A percentile compares a stretch with the other conserved stretches of the same genome.
phyloP scores from a whole-genome alignment of 2,329 filamentous ascomycete genomes.

The Xylaria sp. region DNA sequence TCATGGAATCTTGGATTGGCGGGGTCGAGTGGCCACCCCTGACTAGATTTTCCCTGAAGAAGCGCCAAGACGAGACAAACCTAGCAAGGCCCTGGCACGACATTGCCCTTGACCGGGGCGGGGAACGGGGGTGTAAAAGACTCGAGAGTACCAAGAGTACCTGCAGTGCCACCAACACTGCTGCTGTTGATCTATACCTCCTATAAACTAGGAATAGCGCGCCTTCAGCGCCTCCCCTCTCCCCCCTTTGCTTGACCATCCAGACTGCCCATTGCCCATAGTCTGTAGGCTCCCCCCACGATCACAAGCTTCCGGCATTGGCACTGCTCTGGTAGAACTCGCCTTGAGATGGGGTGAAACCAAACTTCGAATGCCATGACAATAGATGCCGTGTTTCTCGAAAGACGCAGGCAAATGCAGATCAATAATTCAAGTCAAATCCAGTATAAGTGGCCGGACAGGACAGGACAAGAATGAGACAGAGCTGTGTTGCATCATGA shows the following conservation, averaged over 20 bases:
- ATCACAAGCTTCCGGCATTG: background rate
- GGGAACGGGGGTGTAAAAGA: conserved; percentile 4
- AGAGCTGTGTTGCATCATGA: conserved; percentile 14
- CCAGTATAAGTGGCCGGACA: conserved; percentile 11
- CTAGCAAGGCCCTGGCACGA: conserved; percentile 25
- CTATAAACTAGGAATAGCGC: background rate
- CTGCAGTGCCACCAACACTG: conserved; percentile 10
- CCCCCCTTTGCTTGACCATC: no score
- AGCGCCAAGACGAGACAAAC: conserved; percentile 36
- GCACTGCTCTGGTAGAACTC: background rate
- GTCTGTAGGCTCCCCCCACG: conserved; percentile 7
- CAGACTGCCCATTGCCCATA: background rate
- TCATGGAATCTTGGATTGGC: conserved; percentile 37
- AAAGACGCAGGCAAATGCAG: background rate
- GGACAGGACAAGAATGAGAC: conserved; percentile 26
- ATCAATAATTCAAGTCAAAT: conserved; percentile 1
- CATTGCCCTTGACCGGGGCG: conserved; percentile 28
- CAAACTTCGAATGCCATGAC: background rate
- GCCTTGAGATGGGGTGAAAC: background rate
- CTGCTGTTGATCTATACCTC: background rate
- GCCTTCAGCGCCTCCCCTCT: conserved; percentile 4
- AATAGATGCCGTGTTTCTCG: background rate
- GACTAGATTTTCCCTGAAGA: conserved; percentile 30
- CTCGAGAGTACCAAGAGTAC: conserved; percentile 21
- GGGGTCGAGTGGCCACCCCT: conserved; percentile 41